These are phyloP conservation scores for Dissoconium aciculare DNA, from an alignment of 2,329 filamentous ascomycete genomes.

Conservation along the genomic window DNA sequence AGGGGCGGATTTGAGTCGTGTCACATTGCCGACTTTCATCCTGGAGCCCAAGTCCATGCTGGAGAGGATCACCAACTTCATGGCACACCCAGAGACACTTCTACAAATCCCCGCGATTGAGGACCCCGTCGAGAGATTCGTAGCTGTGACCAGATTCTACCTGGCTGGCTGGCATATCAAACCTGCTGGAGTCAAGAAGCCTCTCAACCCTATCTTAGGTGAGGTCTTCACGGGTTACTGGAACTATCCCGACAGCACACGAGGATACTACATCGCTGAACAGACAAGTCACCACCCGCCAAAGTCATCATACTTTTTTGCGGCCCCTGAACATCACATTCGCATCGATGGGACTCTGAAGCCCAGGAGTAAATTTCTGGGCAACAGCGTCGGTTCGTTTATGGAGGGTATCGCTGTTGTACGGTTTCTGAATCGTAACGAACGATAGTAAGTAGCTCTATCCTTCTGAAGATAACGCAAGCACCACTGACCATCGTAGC, in stretches of 20 bases:
- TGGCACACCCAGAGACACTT: constrained; percentile 95
- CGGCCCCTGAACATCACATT: constrained; percentile 85
- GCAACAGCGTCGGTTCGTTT: constrained; percentile 91
- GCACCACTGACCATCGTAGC: constrained; percentile 33
- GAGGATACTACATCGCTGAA: constrained; percentile 90
- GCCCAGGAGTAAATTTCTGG: constrained; percentile 84
- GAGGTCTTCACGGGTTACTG: constrained; percentile 93
- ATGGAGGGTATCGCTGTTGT: constrained; percentile 95
- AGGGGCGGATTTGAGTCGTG: constrained; percentile 84
- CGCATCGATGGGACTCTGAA: constrained; percentile 92
- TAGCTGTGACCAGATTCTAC: constrained; percentile 95
- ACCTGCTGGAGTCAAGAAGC: constrained; percentile 94
- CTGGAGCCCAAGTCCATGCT: constrained; percentile 96
- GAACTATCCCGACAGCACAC: constrained; percentile 64
- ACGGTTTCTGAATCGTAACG: constrained; percentile 66
- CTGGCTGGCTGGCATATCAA: constrained; percentile 98
- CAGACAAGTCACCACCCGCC: constrained; percentile 97
- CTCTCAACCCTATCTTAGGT: constrained; percentile 87
- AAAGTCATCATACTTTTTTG: constrained; percentile 98
- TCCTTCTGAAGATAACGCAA: background rate
- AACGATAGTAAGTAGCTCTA: constrained; percentile 62
- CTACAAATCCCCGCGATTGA: constrained; percentile 76
- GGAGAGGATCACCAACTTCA: constrained; percentile 98
- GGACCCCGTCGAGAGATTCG: constrained; percentile 76
- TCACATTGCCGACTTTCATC: constrained; percentile 93